Conservation (phyloP, 306 rosid genomes). For the Casuarina cunninghamiana region DNA sequence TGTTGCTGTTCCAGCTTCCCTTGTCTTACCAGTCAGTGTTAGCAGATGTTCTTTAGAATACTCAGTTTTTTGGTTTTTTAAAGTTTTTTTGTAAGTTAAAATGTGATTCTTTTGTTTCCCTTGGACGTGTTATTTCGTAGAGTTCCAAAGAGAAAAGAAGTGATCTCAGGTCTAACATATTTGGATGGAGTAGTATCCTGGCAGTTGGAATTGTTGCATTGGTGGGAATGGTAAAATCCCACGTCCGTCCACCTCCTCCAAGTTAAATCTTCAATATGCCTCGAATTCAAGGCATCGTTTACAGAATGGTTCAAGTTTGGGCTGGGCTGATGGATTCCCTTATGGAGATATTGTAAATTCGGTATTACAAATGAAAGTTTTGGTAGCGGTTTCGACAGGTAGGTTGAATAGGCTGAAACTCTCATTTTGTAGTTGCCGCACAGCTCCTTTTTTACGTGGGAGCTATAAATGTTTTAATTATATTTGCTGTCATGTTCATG, state of each 20-base stretch:
- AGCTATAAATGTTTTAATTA: no score
- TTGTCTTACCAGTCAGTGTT: no score
- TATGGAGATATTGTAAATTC: slow-evolving; percentile 22
- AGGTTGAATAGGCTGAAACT: no score
- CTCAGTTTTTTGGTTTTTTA: background rate
- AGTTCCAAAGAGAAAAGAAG: slow-evolving; percentile 51
- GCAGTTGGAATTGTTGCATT: slow-evolving; percentile 69
- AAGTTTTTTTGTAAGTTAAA: background rate
- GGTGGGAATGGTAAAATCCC: slow-evolving; percentile 76
- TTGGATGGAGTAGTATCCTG: slow-evolving; percentile 86
- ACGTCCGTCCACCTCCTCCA: slow-evolving; percentile 59
- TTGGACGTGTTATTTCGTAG: no score
- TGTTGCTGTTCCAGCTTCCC: no score
- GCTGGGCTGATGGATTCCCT: slow-evolving; percentile 13
- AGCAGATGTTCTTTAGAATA: no score
- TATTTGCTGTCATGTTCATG: no score
- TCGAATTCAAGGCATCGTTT: slow-evolving; percentile 15
- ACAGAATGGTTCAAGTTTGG: slow-evolving; percentile 33
- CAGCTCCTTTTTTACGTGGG: no score
- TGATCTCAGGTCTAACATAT: slow-evolving; percentile 70
- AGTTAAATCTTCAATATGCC: slow-evolving; percentile 40
- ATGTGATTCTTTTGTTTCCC: background rate
- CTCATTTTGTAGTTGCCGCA: no score
- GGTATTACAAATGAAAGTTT: no score
- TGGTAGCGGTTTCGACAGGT: no score